Base-by-base conservation (phyloP, 2,329 filamentous ascomycete genomes). In the Pestalotiopsis fici region DNA sequence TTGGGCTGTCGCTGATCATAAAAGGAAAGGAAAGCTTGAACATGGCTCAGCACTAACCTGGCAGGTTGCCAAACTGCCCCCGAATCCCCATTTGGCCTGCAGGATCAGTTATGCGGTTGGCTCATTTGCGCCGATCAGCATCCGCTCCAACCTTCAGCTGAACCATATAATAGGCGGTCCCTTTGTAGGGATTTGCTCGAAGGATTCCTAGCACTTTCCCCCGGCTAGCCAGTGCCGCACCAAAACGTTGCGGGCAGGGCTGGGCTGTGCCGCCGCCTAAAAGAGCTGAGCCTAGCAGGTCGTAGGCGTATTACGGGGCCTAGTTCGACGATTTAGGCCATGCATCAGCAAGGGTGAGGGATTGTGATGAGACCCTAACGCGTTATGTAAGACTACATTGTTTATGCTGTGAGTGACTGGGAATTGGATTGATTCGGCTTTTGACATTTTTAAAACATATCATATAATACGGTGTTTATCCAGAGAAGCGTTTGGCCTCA, bases 171-270 rank as follows among this genome's bases (percentile, higher is more conserved):
- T 59, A 35, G 57, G 57, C 25, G 25, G 57, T 21, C n/a, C 27
- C 25, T 31, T 27, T 31, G 15, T 59, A 31, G 28, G 31, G 31
- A 31, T 59, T 31, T 5, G 43, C n/a, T 50, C 18, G 57, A 35
- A 59, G 57, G 57, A 35, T 31, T 59, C 31, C 11, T 35, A 59
- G 55, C 55, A 61, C 59, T 61, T 59, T 59, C 21, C 55, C 55
- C 55, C 15, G 28, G 18, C 28, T 13, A 37, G 18, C 27, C 60
- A 27, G 60, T 63, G 60, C 60, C 37, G 43, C 60, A 47, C 60
- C 31, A 59, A 27, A 25, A 15, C 12, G 28, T 50, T 50, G 43
- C 18, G 43, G 15, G 43, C 43, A 50, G 43, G 43, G 43, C 43
- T 50, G 43, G 43, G 43, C 43, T 50, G 43, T 50, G 43, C 43